Base-by-base conservation (phyloP, 192 early-diverging fungal species). In the Backusella luteola region DNA sequence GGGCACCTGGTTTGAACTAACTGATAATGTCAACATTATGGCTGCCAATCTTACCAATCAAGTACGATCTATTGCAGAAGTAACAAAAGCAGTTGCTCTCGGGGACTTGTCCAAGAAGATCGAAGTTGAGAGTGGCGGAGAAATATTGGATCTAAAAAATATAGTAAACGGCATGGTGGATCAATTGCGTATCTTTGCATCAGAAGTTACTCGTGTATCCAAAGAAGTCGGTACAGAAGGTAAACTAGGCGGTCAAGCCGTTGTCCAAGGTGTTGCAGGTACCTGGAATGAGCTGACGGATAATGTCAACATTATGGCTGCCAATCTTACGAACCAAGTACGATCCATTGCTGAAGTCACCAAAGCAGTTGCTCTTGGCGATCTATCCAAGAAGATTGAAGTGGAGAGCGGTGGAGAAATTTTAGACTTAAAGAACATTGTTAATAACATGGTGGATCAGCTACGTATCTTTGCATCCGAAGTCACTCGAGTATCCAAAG, bases 151-250 rank as follows among this genome's bases (percentile, higher is more conserved):
- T 39, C 75, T 94, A 0, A 94, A 94, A 71, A 79, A 86, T 23
- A 92, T 89, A 2, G 89, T 94, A 53, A 94, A 94, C 77, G 83
- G 77, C n/a, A 90, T 94, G 88, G 88, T 90, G 26, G 84, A 84
- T n/a, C 79, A 83, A 67, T 80, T 89, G 66, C 78, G 79, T 3
- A 80, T 81, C 1, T 88, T 90, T 76, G 84, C 89, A 0, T 76
- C 80, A 0, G 89, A 91, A 75, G 88, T 93, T 14, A 87, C 89
- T 19, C 85, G 88, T 36, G 92, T 93, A 1, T 86, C 90, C 0
- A 84, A 84, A 69, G 91, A 91, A 75, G 91, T 92, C 46, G 92
- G 91, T 19, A 85, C 86, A 0, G 86, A 90, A 66, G 92, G 92
- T 3, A 83, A 82, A 21, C 80, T 93, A 17, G 92, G 91, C 7